Percentiles rank a stretch among this genome's conserved stretches.
phyloP scores from a whole-genome alignment of 768 basidiomycete species.

The Dioszegia aurantiaca region DNA sequence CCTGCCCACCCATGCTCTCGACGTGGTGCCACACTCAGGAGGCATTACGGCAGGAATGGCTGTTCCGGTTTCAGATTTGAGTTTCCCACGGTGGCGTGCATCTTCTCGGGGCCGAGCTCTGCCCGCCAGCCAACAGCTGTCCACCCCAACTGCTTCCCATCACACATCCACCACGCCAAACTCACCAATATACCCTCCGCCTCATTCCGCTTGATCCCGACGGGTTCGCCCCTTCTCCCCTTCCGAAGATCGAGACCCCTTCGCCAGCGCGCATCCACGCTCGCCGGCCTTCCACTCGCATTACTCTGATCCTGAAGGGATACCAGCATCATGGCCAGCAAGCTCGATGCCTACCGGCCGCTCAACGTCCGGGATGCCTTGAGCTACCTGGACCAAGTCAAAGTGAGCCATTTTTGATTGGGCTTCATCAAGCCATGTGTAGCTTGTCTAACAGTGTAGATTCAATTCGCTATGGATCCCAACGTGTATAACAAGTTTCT shows the following conservation, averaged over 20 bases:
- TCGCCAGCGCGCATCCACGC: constrained; percentile 6
- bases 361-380: constrained; percentile 91
- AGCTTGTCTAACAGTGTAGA: constrained; percentile 35
- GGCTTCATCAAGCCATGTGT: no score
- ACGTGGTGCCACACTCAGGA: no score
- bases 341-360: constrained; percentile 56
- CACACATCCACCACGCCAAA: not conserved
- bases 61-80: no score
- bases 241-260: no score
- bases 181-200: no score
- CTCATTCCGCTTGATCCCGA: not conserved
- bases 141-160: not conserved
- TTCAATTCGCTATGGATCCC: constrained; percentile 81
- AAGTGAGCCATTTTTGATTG: constrained; percentile 53
- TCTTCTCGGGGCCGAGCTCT: no score
- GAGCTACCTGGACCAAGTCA: constrained; percentile 90
- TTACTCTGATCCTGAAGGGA: no score
- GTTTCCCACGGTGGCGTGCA: no score
- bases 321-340: not conserved
- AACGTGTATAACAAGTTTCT: constrained; percentile 92
- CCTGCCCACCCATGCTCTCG: no score
- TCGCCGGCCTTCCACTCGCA: not conserved
- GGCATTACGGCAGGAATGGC: no score
- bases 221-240: not conserved
- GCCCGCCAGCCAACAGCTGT: no score